A percentile compares a stretch with the other conserved stretches of the same genome.
These are phyloP conservation scores for Syzygium aqueum DNA, from an alignment of 345 rosid genomes.

Conservation along the genomic window DNA sequence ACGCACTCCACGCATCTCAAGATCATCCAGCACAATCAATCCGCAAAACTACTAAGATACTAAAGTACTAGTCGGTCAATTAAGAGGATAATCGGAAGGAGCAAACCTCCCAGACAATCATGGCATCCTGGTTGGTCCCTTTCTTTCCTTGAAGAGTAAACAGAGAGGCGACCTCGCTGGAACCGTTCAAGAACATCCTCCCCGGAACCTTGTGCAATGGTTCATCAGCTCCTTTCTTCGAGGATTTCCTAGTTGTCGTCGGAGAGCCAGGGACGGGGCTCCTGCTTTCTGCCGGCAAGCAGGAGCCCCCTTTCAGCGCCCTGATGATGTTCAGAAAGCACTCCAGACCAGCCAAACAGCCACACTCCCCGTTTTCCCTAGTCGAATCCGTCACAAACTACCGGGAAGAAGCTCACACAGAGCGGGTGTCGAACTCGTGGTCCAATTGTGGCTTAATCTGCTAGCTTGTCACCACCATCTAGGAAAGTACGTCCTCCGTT, in stretches of 20 bases:
- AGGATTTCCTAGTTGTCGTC: conserved; percentile 62
- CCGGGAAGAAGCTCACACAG: not conserved
- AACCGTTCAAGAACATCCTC: conserved; percentile 74
- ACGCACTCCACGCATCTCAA: not conserved
- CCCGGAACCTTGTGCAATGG: conserved; percentile 71
- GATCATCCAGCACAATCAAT: not conserved
- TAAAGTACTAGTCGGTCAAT: not conserved
- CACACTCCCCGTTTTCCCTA: conserved; percentile 42
- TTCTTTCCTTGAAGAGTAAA: conserved; percentile 94
- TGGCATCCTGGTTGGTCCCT: conserved; percentile 99
- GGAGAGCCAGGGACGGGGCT: conserved; percentile 86
- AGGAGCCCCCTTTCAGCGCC: conserved; percentile 99
- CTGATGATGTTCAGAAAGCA: conserved; percentile 86
- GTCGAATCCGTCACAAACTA: conserved; percentile 48
- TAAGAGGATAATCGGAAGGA: not conserved
- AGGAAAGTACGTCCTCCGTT: not conserved
- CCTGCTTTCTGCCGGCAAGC: conserved; percentile 92
- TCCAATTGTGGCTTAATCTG: not conserved
- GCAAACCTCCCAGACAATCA: conserved; percentile 98
- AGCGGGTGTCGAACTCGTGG: not conserved
- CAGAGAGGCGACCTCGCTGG: conserved; percentile 70
- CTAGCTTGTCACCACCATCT: not conserved
- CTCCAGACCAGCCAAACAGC: conserved; percentile 83
- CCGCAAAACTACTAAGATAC: not conserved
- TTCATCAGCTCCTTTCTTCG: conserved; percentile 55